Evolutionary conservation across 306 rosid species (phyloP).

Genomic region (Ormosia emarginata): DNA sequence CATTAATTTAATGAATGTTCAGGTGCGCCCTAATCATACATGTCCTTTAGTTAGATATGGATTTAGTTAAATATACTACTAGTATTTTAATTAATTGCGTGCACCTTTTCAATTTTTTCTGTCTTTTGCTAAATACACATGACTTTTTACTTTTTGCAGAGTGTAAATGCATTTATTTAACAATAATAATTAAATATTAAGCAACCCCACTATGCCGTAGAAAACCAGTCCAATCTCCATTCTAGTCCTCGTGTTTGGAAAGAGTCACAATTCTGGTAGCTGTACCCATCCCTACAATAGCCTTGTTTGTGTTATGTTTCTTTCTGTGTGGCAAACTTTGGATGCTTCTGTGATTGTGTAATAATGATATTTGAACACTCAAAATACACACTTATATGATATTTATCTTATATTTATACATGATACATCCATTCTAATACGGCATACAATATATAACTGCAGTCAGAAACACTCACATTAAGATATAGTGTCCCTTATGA

Average conservation of each 20-base stretch:
- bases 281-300: slow-evolving; percentile 32
- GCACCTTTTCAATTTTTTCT: slow-evolving; percentile 7
- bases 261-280: slow-evolving; percentile 37
- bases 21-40: slow-evolving; percentile 28
- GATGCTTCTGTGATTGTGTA: slow-evolving; percentile 14
- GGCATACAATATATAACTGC: too few species aligned
- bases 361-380: too few species aligned
- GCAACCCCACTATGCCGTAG: slow-evolving; percentile 20
- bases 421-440: too few species aligned
- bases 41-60: slow-evolving; percentile 20
- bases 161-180: slow-evolving; percentile 25
- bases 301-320: slow-evolving; percentile 17
- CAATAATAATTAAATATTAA: slow-evolving; percentile 15
- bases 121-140: slow-evolving; percentile 2
- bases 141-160: slow-evolving; percentile 26
- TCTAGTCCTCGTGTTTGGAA: slow-evolving; percentile 32
- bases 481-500: too few species aligned
- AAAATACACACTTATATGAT: too few species aligned
- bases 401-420: too few species aligned
- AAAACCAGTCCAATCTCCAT: slow-evolving; percentile 30
- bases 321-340: slow-evolving; percentile 32
- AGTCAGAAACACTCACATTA: too few species aligned
- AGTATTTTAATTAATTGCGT: slow-evolving; percentile 21
- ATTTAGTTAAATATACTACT: neutral
- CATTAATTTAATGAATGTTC: slow-evolving; percentile 21